Conservation (phyloP, 106 monocot genomes). For the Amphibolis antarctica region DNA sequence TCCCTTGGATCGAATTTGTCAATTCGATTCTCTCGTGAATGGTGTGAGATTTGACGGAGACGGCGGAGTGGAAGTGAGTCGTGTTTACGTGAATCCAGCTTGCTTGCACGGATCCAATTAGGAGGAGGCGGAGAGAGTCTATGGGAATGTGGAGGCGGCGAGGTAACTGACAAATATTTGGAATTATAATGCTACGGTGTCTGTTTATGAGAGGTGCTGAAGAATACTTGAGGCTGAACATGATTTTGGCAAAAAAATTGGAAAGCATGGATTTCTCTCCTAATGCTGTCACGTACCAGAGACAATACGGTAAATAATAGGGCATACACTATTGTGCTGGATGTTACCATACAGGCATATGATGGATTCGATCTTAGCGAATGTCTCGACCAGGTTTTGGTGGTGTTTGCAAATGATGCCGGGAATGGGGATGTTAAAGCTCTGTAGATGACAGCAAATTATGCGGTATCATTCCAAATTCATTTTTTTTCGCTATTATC, state of each 20-base stretch:
- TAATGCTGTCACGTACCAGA: constrained; percentile 87
- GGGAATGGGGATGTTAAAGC: no score
- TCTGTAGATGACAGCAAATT: no score
- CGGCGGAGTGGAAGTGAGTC: no score
- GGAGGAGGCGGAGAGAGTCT: constrained; percentile 51
- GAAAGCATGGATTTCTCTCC: constrained; percentile 43
- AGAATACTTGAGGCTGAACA: constrained; percentile 35
- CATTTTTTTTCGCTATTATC: no score
- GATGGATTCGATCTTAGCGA: no score
- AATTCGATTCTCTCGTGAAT: neutral
- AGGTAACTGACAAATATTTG: constrained; percentile 75
- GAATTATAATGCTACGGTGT: constrained; percentile 88
- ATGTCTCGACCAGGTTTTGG: no score
- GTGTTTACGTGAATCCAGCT: constrained; percentile 6
- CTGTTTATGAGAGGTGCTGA: constrained; percentile 58
- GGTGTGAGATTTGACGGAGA: neutral
- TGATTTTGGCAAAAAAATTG: constrained; percentile 56
- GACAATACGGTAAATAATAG: no score
- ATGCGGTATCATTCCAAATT: no score
- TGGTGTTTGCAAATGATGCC: no score
- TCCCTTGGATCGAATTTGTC: no score
- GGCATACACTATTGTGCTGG: no score
- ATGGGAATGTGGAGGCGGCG: constrained; percentile 40
- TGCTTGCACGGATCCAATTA: constrained; percentile 44
- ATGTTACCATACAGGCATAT: no score